Conservation (phyloP, 1,284 basidiomycete species). For the Cryptococcus sp. region DNA sequence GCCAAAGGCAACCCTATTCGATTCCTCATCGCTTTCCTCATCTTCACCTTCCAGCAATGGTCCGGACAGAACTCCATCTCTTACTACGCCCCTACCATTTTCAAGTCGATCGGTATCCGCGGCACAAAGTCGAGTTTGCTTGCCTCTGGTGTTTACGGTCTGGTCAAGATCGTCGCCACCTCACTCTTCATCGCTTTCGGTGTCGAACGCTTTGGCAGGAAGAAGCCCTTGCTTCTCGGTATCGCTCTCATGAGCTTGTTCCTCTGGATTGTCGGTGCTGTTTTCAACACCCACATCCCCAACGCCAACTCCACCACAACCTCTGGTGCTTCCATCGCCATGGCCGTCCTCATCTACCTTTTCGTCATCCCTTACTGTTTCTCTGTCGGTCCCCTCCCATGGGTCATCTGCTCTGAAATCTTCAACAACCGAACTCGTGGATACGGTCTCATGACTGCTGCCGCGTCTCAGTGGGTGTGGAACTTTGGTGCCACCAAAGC, state of each 20-base stretch:
- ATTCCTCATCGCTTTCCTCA: conserved; percentile 63
- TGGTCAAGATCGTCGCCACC: conserved; percentile 73
- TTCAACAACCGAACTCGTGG: conserved; percentile 79
- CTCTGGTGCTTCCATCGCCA: conserved; percentile 46
- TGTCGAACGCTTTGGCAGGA: conserved; percentile 56
- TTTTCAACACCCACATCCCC: conserved; percentile 71
- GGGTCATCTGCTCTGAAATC: conserved; percentile 63
- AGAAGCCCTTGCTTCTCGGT: conserved; percentile 53
- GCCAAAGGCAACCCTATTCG: conserved; percentile 72
- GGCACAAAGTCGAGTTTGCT: conserved; percentile 62
- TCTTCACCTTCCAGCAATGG: conserved; percentile 67
- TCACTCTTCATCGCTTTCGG: conserved; percentile 63
- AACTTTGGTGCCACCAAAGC: conserved; percentile 75
- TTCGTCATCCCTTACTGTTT: conserved; percentile 53
- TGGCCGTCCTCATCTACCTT: conserved; percentile 49
- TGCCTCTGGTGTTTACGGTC: conserved; percentile 78
- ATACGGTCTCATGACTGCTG: conserved; percentile 70
- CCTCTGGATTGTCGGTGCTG: conserved; percentile 68
- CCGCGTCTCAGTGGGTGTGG: conserved; percentile 73
- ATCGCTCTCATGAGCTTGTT: conserved; percentile 64
- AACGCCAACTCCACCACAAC: conserved; percentile 19
- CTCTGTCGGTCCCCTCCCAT: conserved; percentile 45
- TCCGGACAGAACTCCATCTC: conserved; percentile 64
- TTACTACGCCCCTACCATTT: conserved; percentile 70
- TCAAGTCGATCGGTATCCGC: conserved; percentile 59